phyloP scores from a whole-genome alignment of 305 asterid species.

The Fraxinus ornus region DNA sequence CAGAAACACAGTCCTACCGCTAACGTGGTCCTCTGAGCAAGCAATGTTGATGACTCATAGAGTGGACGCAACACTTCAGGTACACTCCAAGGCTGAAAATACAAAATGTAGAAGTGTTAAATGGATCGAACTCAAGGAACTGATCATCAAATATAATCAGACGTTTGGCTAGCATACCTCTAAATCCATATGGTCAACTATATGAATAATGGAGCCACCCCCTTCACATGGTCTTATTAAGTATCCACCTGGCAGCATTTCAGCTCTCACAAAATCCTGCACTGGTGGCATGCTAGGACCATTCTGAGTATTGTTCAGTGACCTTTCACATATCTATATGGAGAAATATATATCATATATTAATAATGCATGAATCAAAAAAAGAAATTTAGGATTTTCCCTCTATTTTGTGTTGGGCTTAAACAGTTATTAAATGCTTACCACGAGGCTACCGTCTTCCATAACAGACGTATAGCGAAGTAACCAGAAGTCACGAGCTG shows the following conservation, averaged over 20 bases:
- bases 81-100: constrained; percentile 88
- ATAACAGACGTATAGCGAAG: constrained; percentile 86
- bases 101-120: not conserved
- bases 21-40: constrained; percentile 85
- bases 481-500: constrained; percentile 96
- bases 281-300: constrained; percentile 97
- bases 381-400: not conserved
- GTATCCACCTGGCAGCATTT: constrained; percentile 90
- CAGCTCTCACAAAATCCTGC: constrained; percentile 81
- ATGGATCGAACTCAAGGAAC: constrained; percentile 5
- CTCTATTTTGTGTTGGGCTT: not conserved
- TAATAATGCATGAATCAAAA: not conserved
- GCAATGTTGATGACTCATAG: constrained; percentile 80
- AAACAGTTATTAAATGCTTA: constrained; percentile 27
- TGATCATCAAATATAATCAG: not conserved
- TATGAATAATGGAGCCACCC: constrained; percentile 91
- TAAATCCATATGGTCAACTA: constrained; percentile 87
- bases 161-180: constrained; percentile 51
- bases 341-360: constrained; percentile 1
- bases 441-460: constrained; percentile 99
- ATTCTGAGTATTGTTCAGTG: constrained; percentile 87
- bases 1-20: constrained; percentile 46
- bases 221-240: constrained; percentile 95
- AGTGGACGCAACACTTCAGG: constrained; percentile 95
- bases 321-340: constrained; percentile 79